phyloP scores from a whole-genome alignment of 768 basidiomycete species.

The Russula dissimulans region DNA sequence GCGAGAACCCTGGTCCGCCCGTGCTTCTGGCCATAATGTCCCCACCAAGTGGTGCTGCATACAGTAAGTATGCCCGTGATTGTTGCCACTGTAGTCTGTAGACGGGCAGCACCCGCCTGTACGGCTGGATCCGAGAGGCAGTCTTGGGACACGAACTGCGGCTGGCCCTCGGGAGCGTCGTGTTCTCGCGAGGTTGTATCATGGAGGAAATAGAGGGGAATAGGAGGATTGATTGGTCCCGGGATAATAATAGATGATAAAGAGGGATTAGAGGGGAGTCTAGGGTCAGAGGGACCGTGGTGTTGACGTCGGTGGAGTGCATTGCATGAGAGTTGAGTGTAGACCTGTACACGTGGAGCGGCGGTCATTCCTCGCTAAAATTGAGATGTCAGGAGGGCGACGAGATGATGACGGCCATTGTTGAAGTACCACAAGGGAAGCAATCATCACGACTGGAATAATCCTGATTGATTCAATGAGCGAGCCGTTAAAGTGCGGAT shows the following conservation, averaged over 20 bases:
- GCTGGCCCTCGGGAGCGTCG: conserved; percentile 32
- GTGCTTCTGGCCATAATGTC: conserved; percentile 61
- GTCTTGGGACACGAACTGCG: conserved; percentile 28
- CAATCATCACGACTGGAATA: conserved; percentile 57
- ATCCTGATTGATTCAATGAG: conserved; percentile 37
- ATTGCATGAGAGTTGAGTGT: conserved; percentile 67
- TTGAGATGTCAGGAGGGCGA: conserved; percentile 1
- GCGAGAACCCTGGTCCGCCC: conserved; percentile 72
- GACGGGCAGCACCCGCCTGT: conserved; percentile 56
- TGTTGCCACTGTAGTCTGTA: conserved; percentile 72
- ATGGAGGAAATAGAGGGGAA: conserved; percentile 6
- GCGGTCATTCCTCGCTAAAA: conserved; percentile 69
- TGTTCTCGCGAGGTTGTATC: conserved; percentile 19
- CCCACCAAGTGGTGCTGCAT: conserved; percentile 83
- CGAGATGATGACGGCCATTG: background rate
- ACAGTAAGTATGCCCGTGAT: conserved; percentile 73
- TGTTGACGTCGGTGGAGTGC: conserved; percentile 37
- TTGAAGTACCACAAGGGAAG: conserved; percentile 53
- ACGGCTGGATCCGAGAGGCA: conserved; percentile 47
- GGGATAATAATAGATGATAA: background rate
- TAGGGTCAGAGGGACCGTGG: conserved; percentile 27
- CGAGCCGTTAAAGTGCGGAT: background rate
- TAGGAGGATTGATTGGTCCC: background rate
- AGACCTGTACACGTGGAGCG: conserved; percentile 72
- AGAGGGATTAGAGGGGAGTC: conserved; percentile 5